These are phyloP conservation scores for Beauveria sp. DNA, from an alignment of 2,329 filamentous ascomycete species.

Conservation along the genomic window DNA sequence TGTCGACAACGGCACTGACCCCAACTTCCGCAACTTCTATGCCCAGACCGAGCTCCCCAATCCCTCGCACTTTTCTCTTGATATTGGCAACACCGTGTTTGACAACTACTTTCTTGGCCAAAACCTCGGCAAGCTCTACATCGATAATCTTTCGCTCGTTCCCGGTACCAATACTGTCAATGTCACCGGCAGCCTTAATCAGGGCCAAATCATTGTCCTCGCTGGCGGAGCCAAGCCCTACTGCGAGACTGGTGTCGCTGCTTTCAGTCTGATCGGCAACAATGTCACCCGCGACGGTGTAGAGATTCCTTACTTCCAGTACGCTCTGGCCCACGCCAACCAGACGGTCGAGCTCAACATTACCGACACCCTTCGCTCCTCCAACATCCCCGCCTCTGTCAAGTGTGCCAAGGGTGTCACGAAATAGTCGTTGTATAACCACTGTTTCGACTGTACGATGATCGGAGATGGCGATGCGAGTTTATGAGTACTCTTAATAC, in stretches of 20 bases:
- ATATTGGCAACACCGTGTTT: constrained; percentile 60
- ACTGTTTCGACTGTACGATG: not conserved
- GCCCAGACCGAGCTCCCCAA: constrained; percentile 56
- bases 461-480: not conserved
- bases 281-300: constrained; percentile 44
- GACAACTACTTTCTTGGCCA: constrained; percentile 45
- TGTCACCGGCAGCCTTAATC: constrained; percentile 47
- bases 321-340: constrained; percentile 44
- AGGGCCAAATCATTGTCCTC: constrained; percentile 37
- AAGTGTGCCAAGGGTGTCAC: not conserved
- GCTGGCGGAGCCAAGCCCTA: constrained; percentile 34
- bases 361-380: constrained; percentile 30
- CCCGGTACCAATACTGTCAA: constrained; percentile 52
- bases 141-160: constrained; percentile 49
- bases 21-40: constrained; percentile 47
- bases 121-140: constrained; percentile 46
- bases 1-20: constrained; percentile 28
- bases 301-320: constrained; percentile 47
- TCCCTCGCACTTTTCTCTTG: constrained; percentile 53
- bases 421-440: not conserved
- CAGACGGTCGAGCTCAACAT: constrained; percentile 47
- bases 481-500: not conserved
- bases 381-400: not conserved
- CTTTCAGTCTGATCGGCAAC: constrained; percentile 47
- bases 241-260: constrained; percentile 47